Evolutionary conservation across 2,329 filamentous ascomycete species (phyloP).

Genomic region (Colletotrichum higginsianum): DNA sequence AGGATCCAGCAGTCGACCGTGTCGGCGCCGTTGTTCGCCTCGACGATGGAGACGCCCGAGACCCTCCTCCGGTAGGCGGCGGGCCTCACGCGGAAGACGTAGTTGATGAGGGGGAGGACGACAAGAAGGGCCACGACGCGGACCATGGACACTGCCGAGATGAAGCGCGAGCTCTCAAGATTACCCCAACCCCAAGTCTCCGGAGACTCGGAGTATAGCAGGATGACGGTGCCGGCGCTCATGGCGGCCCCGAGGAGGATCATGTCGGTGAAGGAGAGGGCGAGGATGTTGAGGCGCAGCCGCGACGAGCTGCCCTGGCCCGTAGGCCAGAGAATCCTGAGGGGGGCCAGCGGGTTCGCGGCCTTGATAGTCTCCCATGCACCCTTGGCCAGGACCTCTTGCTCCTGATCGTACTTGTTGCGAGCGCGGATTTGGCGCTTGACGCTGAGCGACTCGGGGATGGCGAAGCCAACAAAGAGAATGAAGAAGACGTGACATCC

Average conservation of each 20-base stretch:
- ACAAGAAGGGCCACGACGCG: slow-evolving; percentile 83
- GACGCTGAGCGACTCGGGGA: slow-evolving; percentile 88
- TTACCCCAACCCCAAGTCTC: slow-evolving; percentile 87
- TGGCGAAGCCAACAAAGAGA: slow-evolving; percentile 76
- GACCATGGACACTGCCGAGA: slow-evolving; percentile 83
- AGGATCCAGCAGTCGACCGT: slow-evolving; percentile 83
- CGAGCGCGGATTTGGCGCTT: slow-evolving; percentile 79
- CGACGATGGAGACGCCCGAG: slow-evolving; percentile 53
- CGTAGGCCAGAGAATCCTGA: slow-evolving; percentile 83
- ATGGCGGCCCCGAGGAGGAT: slow-evolving; percentile 86
- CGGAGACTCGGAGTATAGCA: slow-evolving; percentile 86
- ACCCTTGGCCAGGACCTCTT: slow-evolving; percentile 53
- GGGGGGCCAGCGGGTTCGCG: slow-evolving; percentile 80
- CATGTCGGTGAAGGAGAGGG: slow-evolving; percentile 85
- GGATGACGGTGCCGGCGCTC: slow-evolving; percentile 83
- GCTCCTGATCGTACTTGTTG: slow-evolving; percentile 72
- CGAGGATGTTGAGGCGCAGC: slow-evolving; percentile 84
- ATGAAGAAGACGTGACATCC: slow-evolving; percentile 82
- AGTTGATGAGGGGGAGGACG: slow-evolving; percentile 83
- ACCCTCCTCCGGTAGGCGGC: slow-evolving; percentile 58
- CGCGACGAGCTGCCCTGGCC: slow-evolving; percentile 71
- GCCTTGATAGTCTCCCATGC: slow-evolving; percentile 50
- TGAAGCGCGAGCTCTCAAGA: slow-evolving; percentile 83
- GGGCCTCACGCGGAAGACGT: slow-evolving; percentile 76
- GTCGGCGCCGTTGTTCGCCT: slow-evolving; percentile 80